Percentiles rank a stretch among this genome's conserved stretches.
Evolutionary conservation across 2,329 filamentous ascomycete genomes (phyloP).

Genomic region (Trichoderma koningiopsis): DNA sequence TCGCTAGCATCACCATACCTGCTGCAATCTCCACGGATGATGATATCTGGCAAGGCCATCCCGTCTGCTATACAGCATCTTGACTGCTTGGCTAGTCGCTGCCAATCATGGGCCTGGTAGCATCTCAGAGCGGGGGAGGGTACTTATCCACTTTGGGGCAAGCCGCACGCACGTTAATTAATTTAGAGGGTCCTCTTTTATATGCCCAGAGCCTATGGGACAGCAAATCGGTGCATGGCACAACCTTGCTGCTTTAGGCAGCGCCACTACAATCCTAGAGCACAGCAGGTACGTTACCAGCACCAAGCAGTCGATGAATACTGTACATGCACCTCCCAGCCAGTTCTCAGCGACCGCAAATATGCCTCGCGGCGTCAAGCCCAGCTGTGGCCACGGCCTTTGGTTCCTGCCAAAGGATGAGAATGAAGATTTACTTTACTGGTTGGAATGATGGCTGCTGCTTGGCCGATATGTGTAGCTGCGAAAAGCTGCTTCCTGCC

Average conservation of each 20-base stretch:
- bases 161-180: conserved; percentile 22
- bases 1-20: neutral
- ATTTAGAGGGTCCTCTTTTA: conserved; percentile 13
- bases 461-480: neutral
- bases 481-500: conserved; percentile 1
- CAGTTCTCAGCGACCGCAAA: conserved; percentile 1
- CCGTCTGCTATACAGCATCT: neutral
- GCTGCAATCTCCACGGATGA: neutral
- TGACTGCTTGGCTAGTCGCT: neutral
- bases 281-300: neutral
- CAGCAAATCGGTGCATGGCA: neutral
- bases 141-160: conserved; percentile 18
- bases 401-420: neutral
- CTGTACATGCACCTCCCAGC: neutral
- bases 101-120: conserved; percentile 16
- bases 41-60: neutral
- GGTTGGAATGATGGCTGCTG: neutral
- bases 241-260: conserved; percentile 15
- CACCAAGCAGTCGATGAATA: neutral
- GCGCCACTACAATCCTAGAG: conserved; percentile 13
- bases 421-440: neutral
- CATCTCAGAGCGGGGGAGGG: conserved; percentile 2
- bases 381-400: neutral
- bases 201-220: neutral
- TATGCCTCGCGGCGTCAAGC: neutral